These are phyloP conservation scores for Trichophaea hybrida DNA, from an alignment of 2,329 filamentous ascomycete species.

Conservation along the genomic window DNA sequence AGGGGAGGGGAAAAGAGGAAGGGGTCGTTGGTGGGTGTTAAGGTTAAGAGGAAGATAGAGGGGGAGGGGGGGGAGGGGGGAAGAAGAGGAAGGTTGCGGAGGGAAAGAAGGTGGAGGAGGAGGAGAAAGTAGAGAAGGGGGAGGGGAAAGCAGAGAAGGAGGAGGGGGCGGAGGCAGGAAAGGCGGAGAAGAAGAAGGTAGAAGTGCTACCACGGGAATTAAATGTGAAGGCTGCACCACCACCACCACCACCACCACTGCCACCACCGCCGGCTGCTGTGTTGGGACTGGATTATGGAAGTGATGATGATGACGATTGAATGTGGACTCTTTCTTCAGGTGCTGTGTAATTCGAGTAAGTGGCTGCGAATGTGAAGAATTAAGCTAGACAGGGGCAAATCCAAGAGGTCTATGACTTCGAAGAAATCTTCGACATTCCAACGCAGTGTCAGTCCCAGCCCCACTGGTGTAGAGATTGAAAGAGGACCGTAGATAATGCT, in stretches of 20 bases:
- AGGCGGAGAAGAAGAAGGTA: constrained; percentile 26
- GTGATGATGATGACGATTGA: constrained; percentile 17
- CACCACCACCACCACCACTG: not conserved
- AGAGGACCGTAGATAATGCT: too few relatives aligned
- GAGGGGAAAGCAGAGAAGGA: constrained; percentile 31
- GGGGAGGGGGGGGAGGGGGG: constrained; percentile 14
- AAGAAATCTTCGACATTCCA: too few relatives aligned
- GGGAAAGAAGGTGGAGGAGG: constrained; percentile 15
- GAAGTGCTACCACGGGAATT: constrained; percentile 31
- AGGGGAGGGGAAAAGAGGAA: constrained; percentile 6
- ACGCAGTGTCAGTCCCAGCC: too few relatives aligned
- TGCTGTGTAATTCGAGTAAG: too few relatives aligned
- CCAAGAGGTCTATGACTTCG: too few relatives aligned
- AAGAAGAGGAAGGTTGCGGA: constrained; percentile 17
- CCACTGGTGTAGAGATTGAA: too few relatives aligned
- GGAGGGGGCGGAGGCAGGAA: constrained; percentile 30
- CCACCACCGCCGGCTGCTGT: not conserved
- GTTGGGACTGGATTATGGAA: constrained; percentile 19
- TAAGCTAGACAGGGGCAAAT: too few relatives aligned
- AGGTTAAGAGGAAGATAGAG: constrained; percentile 23
- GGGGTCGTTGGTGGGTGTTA: constrained; percentile 27
- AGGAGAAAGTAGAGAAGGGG: constrained; percentile 29
- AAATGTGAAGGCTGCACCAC: too few relatives aligned
- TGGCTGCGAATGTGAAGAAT: too few relatives aligned
- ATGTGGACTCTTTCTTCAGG: not conserved